Percentiles rank a stretch among this genome's conserved stretches.
These are phyloP conservation scores for Sporothrix variecibatus DNA, from an alignment of 2,329 filamentous ascomycete genomes.

Conservation along the genomic window DNA sequence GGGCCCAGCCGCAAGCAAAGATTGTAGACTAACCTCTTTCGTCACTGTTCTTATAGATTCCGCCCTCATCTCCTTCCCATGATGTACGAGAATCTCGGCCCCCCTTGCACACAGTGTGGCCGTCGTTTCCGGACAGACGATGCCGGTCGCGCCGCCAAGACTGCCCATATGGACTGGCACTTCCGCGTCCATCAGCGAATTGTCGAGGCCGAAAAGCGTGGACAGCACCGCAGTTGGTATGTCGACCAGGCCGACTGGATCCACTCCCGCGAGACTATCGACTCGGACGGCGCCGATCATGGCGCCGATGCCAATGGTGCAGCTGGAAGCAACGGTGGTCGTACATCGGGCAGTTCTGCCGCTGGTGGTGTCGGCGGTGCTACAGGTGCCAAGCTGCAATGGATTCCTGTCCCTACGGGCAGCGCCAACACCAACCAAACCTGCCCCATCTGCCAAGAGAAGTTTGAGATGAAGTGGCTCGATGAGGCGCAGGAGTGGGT, in stretches of 20 bases:
- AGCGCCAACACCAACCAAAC: conserved; percentile 71
- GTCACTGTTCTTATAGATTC: conserved; percentile 50
- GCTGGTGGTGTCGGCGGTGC: conserved; percentile 38
- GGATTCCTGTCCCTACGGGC: conserved; percentile 82
- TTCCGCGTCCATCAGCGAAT: conserved; percentile 91
- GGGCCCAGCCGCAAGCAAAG: no score
- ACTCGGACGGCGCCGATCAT: conserved; percentile 55
- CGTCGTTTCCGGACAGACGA: conserved; percentile 78
- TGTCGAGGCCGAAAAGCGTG: conserved; percentile 79
- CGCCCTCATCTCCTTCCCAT: conserved; percentile 63
- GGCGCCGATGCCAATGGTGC: conserved; percentile 31
- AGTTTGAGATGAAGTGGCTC: conserved; percentile 88
- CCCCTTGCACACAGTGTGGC: conserved; percentile 89
- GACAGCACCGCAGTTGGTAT: conserved; percentile 92
- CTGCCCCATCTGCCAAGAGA: conserved; percentile 94
- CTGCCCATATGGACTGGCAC: conserved; percentile 95
- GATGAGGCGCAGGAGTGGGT: conserved; percentile 96
- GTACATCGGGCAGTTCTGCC: neutral
- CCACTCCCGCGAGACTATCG: conserved; percentile 76
- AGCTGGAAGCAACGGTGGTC: conserved; percentile 25
- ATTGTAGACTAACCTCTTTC: neutral
- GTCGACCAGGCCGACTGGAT: conserved; percentile 94
- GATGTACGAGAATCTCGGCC: conserved; percentile 78
- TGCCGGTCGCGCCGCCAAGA: conserved; percentile 82
- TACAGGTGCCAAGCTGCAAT: conserved; percentile 58